phyloP scores from a whole-genome alignment of 2,329 filamentous ascomycete genomes.

The Cryphonectria parasitica region DNA sequence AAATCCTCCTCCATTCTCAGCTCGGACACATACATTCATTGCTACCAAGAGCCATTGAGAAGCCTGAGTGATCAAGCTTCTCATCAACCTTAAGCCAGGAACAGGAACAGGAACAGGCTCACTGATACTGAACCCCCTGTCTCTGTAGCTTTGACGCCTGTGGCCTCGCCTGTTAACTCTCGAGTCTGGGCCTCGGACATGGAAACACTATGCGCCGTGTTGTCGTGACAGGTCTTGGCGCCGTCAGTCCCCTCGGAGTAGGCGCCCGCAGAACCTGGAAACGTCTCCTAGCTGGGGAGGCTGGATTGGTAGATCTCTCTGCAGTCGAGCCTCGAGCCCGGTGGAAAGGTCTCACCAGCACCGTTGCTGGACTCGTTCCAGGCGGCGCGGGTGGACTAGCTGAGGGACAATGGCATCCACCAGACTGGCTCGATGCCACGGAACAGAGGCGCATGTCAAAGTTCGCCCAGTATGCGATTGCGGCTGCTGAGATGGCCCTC shows the following conservation, averaged over 20 bases:
- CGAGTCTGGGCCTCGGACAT: constrained; percentile 38
- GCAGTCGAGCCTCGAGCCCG: constrained; percentile 56
- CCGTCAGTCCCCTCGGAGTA: constrained; percentile 81
- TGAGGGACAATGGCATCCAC: constrained; percentile 51
- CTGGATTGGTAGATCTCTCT: constrained; percentile 77
- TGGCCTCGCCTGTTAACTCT: constrained; percentile 10
- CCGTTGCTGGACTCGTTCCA: constrained; percentile 83
- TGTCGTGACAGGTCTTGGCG: constrained; percentile 82
- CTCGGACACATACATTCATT: neutral
- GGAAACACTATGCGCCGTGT: constrained; percentile 67
- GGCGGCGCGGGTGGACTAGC: constrained; percentile 41
- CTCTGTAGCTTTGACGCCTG: constrained; percentile 3
- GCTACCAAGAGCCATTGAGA: neutral
- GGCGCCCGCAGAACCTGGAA: constrained; percentile 79
- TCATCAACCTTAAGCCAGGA: neutral
- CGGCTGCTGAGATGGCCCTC: constrained; percentile 83
- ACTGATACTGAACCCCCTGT: neutral
- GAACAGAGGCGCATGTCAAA: constrained; percentile 80
- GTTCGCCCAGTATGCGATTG: constrained; percentile 91
- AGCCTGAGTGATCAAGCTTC: neutral
- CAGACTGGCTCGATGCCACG: constrained; percentile 56
- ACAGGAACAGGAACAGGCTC: neutral
- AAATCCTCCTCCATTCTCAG: neutral
- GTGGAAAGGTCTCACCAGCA: constrained; percentile 79
- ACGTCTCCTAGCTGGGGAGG: constrained; percentile 77